A percentile compares a stretch with the other conserved stretches of the same genome.
phyloP scores from a whole-genome alignment of 805 yeast genomes.

The Metschnikowia chrysomelidarum region DNA sequence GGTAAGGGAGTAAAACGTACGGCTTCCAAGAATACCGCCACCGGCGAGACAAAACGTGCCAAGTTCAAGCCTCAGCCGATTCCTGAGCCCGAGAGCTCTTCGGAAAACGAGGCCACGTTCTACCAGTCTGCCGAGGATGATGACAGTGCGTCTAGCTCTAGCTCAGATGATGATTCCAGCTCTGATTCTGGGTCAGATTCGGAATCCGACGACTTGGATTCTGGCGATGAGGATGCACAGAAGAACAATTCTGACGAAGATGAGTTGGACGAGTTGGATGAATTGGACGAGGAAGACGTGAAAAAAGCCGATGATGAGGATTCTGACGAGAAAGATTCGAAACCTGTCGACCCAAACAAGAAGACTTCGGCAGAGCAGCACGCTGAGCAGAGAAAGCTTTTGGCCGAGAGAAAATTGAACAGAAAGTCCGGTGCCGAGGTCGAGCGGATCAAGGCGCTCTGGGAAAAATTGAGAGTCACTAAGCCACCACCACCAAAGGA shows the following conservation, averaged over 20 bases:
- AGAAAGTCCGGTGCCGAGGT: conserved; percentile 87
- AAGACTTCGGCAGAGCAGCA: conserved; percentile 65
- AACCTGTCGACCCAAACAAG: conserved; percentile 40
- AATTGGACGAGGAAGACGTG: conserved; percentile 18
- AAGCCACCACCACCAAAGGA: conserved; percentile 77
- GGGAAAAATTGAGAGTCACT: conserved; percentile 91
- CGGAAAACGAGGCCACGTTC: conserved; percentile 25
- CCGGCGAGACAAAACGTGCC: conserved; percentile 23
- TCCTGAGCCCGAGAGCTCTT: conserved; percentile 22
- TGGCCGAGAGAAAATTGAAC: conserved; percentile 80
- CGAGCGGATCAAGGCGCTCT: conserved; percentile 75
- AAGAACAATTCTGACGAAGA: conserved; percentile 23
- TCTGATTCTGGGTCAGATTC: conserved; percentile 4
- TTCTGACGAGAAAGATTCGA: conserved; percentile 20
- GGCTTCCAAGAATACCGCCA: conserved; percentile 18
- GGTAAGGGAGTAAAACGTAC: conserved; percentile 35
- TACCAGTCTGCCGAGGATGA: conserved; percentile 22
- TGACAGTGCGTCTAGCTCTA: conserved; percentile 13
- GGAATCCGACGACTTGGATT: conserved; percentile 17
- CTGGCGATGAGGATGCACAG: conserved; percentile 9
- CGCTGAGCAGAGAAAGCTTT: conserved; percentile 74
- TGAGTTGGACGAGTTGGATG: conserved; percentile 25
- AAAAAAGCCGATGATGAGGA: conserved; percentile 31
- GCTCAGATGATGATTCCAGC: conserved; percentile 3
- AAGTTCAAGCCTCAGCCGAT: conserved; percentile 22